phyloP scores from a whole-genome alignment of 371 early-diverging fungal species.

The Rhizopus arrhizus region DNA sequence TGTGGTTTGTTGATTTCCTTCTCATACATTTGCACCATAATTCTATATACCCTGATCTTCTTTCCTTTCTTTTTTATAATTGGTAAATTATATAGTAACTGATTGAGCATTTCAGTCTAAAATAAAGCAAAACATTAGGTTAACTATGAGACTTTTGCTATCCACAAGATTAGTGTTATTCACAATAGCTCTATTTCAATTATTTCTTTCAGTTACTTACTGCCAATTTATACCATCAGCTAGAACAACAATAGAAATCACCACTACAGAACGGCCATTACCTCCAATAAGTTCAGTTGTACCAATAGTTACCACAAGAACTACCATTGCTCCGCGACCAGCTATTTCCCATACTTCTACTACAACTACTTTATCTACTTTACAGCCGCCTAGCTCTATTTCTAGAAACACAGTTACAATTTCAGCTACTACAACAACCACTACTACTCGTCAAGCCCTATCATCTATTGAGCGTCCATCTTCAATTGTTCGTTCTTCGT shows the following conservation, averaged over 20 bases:
- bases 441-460: background rate
- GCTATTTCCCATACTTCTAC: background rate
- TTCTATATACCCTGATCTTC: conserved; percentile 4
- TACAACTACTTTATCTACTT: conserved; percentile 11
- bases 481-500: background rate
- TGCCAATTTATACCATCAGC: no score
- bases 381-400: conserved; percentile 7
- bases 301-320: background rate
- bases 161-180: no score
- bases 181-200: no score
- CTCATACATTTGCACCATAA: background rate
- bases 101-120: no score
- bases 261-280: background rate
- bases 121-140: no score
- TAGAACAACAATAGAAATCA: no score
- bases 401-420: background rate
- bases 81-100: no score
- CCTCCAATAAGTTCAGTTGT: background rate
- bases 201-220: no score
- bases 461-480: background rate
- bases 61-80: background rate
- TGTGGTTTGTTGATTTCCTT: conserved; percentile 5
- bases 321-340: background rate
- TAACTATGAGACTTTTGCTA: no score
- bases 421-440: background rate